Base-by-base conservation (phyloP, 2,329 filamentous ascomycete species). In the Alternaria ethzedia region DNA sequence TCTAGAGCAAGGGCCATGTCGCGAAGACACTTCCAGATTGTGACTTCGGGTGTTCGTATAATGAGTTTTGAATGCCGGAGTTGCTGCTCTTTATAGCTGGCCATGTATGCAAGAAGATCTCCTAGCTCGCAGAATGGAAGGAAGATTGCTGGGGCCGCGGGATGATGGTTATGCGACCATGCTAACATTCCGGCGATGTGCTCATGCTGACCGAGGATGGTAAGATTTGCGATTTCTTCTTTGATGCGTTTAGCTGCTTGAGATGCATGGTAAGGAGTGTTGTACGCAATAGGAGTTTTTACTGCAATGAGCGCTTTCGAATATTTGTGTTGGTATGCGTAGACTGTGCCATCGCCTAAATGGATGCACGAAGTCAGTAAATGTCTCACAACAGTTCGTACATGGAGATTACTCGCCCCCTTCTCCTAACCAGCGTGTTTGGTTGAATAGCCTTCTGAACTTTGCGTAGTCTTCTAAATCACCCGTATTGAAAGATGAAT, bases 21-120 rank as follows among this genome's bases (percentile, higher is more conserved):
- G 5, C 50, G 52, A 12, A 76, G 58, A 10, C 74, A 36, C 54
- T 77, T 78, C 69, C 73, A 76, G 10, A 78, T 49, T 0, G 73
- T 74, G 2, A 65, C 47, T 49, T 78, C 76, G 6, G 70, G 66
- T 9, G 69, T 45, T 2, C 45, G 59, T 32, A 11, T 45, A 7
- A 47, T 11, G 5, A 26, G 43, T 7, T 30, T 44, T 6, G 54
- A 21, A 10, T 57, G 32, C 21, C 52, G 45, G 4, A 15, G 23
- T 12, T 67, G 51, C n/a, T 69, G 54, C 3, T 6, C 5, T 10
- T 28, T 32, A 60, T 65, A 63, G 5, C n/a, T 46, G 6, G 21
- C 13, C 5, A 30, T 41, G 46, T 72, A 76, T 5, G 15, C 10
- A 3, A 10, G 6, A 3, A 70, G 21, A 32, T 71, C 65, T 11